Evolutionary conservation across 805 yeast species (phyloP), one percentile per base, ranked within the genome.

Genomic region (Barnettozyma pratensis): DNA sequence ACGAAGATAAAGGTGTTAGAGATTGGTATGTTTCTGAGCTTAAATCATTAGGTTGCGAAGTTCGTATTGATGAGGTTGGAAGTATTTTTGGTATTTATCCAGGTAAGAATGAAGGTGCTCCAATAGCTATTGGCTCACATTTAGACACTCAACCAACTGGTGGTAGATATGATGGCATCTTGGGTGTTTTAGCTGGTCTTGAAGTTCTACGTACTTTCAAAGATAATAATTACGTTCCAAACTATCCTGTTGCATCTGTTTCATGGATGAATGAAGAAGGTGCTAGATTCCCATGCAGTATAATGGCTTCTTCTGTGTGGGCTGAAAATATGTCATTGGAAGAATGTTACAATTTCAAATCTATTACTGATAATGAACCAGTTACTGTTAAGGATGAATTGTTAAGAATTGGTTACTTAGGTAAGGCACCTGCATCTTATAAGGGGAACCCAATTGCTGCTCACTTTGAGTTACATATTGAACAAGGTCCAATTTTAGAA

Each of bases 261-360:
- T 73, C 79, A 58, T 84, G 91, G 91, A 80, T 82, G 63, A 84
- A 84, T 58, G 91, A 84, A 60, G 91, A 84, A 67, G 91, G 91
- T 48, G 89, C 90, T 0, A 66, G 91, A 44, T 84, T 83, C 58
- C 87, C 89, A n/a, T 70, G 77, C 65, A 73, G 83, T 40, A 73
- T 81, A 62, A 81, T 83, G 77, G 76, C 85, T 3, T 77, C 85
- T 5, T 74, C 82, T 11, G 87, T 82, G 2, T 84, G 86, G 86
- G 79, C 87, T 3, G 85, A 77, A 10, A 62, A 67, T 29, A 60
- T 71, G 36, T 55, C 70, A 1, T 65, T 73, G 47, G 76, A 82
- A 46, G 73, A 72, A 5, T 75, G 79, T 5, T 79, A 82, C 53
- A 60, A 65, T 4, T 65, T 81, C 56, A 63, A 74, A 54, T 81